Evolutionary conservation across 129 eudicot species (phyloP), one percentile per base, ranked within the genome.

Genomic region (Flaveria trinervia): DNA sequence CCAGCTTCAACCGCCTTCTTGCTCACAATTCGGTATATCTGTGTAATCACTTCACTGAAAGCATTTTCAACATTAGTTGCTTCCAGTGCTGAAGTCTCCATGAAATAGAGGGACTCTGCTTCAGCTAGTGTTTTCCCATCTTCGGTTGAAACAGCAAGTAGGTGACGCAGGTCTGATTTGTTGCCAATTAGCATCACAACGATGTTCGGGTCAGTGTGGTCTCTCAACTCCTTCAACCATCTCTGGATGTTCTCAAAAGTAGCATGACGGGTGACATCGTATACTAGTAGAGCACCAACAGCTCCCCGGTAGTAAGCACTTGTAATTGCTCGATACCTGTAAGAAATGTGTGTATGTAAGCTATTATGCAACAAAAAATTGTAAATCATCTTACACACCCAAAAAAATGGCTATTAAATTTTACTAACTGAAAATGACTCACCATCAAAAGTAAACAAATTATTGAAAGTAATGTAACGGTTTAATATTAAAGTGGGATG

Each of bases 71-170:
- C 83, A 65, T 79, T 79, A 41, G 83, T 79, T 22, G 83, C 78
- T 79, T 79, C 83, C 83, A 79, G 52, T n/a, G 83, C 83, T 2
- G 83, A 79, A 50, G 83, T 79, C 46, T 79, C 83, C 83, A 79
- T 79, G 67, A 79, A 79, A 25, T 36, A 79, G n/a, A 79, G 83
- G 61, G 83, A 79, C 61, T 79, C 83, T 5, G 73, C 59, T 72
- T 79, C 83, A 0, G 83, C 83, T 25, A 79, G 65, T 14, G 83
- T 51, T 72, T 79, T 79, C 22, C 83, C 83, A 3, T 79, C 83
- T 64, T 79, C 78, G 22, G 83, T 79, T 41, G 79, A 62, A 14
- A 79, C 83, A 4, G 83, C 83, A 4, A 79, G 78, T 1, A 79
- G 50, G 68, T 79, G 83, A 62, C 83, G 78, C 14, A 79, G 83